Conservation (phyloP, 2,329 filamentous ascomycete species). For the Diplodia seriata region DNA sequence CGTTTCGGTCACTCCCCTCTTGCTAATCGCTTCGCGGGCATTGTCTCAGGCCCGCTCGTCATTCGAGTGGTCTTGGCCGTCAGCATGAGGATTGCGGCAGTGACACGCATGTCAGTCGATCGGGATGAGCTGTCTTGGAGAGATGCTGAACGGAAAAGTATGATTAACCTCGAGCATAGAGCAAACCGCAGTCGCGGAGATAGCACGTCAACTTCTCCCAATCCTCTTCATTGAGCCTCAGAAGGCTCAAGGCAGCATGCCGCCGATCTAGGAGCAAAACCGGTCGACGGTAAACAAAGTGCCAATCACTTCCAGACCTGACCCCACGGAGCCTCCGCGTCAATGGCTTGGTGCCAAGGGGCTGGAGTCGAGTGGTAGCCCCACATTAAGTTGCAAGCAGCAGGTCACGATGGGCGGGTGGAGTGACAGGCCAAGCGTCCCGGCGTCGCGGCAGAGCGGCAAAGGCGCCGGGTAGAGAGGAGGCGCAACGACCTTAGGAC, state of each 20-base stretch:
- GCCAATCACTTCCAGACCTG: no score
- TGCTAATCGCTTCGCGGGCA: no score
- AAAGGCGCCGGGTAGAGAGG: constrained; percentile 9
- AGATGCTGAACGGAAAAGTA: neutral
- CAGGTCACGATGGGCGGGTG: constrained; percentile 10
- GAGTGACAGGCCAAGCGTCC: constrained; percentile 14
- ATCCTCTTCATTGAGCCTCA: neutral
- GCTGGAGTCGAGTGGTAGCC: neutral
- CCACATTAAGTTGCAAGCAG: constrained; percentile 12
- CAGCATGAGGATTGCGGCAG: neutral
- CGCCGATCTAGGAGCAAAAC: no score
- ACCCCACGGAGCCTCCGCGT: constrained; percentile 15
- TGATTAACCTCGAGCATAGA: neutral
- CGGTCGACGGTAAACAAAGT: no score
- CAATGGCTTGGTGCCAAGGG: constrained; percentile 21
- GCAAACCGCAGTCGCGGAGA: neutral
- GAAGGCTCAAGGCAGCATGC: neutral
- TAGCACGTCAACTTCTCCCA: neutral
- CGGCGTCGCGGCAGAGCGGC: constrained; percentile 3
- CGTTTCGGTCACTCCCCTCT: neutral
- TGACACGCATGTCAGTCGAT: neutral
- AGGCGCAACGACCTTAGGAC: constrained; percentile 2
- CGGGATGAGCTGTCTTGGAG: neutral
- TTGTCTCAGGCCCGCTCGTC: no score
- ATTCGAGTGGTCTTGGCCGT: neutral